Percentiles rank a stretch among this genome's conserved stretches.
phyloP scores from a whole-genome alignment of 2,329 filamentous ascomycete genomes.

The Aspergillus sp. region DNA sequence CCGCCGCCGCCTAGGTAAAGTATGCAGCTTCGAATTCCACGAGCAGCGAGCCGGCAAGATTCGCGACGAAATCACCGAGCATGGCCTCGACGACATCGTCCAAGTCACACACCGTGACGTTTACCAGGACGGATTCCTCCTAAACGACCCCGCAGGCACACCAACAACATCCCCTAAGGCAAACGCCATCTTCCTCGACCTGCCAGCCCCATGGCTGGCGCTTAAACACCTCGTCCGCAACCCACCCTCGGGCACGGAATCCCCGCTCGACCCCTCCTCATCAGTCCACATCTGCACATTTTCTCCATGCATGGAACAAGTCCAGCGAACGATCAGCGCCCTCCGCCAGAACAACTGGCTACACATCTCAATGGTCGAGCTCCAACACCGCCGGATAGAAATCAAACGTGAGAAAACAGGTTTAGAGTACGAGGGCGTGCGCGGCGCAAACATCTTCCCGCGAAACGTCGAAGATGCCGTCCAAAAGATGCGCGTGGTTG shows the following conservation, averaged over 20 bases:
- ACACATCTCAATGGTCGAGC: slow-evolving; percentile 90
- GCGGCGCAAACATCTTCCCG: slow-evolving; percentile 67
- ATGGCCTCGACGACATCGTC: slow-evolving; percentile 47
- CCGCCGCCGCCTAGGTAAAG: slow-evolving; percentile 40
- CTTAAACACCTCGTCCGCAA: slow-evolving; percentile 48
- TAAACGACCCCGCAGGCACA: slow-evolving; percentile 18
- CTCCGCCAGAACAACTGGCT: slow-evolving; percentile 84
- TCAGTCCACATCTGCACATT: slow-evolving; percentile 87
- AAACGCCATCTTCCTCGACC: slow-evolving; percentile 50
- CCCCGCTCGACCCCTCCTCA: slow-evolving; percentile 68
- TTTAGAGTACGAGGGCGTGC: slow-evolving; percentile 64
- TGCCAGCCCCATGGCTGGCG: slow-evolving; percentile 53
- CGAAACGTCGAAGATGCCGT: slow-evolving; percentile 76
- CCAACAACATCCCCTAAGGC: slow-evolving; percentile 40
- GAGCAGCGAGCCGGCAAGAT: slow-evolving; percentile 43
- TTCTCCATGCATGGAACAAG: slow-evolving; percentile 95
- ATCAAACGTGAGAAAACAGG: slow-evolving; percentile 80
- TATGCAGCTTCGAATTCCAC: slow-evolving; percentile 54
- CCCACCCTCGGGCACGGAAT: slow-evolving; percentile 33
- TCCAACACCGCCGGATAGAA: slow-evolving; percentile 75
- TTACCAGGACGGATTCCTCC: slow-evolving; percentile 49
- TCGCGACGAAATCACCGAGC: slow-evolving; percentile 43
- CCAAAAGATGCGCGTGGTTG: slow-evolving; percentile 68
- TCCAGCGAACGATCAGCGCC: slow-evolving; percentile 77
- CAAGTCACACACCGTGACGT: slow-evolving; percentile 51